phyloP scores from a whole-genome alignment of 495 filamentous ascomycete species.

The Neohortaea acidophila region DNA sequence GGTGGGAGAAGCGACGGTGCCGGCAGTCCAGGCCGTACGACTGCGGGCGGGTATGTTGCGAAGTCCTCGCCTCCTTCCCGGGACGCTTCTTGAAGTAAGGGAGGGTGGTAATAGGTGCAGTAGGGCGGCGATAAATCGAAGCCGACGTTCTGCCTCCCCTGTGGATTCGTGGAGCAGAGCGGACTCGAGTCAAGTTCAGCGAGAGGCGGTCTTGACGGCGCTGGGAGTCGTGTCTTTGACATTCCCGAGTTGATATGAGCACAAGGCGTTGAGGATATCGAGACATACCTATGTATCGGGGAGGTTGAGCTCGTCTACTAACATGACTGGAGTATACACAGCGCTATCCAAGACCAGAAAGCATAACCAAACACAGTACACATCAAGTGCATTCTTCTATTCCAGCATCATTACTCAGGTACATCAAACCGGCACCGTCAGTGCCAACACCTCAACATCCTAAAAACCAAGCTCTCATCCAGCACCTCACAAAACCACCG shows the following conservation, averaged over 20 bases:
- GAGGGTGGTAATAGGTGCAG: too few relatives aligned
- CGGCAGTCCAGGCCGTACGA: too few relatives aligned
- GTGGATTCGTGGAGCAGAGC: too few relatives aligned
- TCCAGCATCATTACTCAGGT: not conserved
- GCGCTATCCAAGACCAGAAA: not conserved
- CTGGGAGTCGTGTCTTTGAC: conserved; percentile 12
- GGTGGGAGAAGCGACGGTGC: too few relatives aligned
- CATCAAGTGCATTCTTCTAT: not conserved
- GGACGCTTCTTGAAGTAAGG: too few relatives aligned
- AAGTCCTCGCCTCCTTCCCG: too few relatives aligned
- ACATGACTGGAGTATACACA: not conserved
- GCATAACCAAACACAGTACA: not conserved
- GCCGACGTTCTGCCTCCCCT: too few relatives aligned
- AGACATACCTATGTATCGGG: conserved; percentile 5
- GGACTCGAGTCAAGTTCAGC: too few relatives aligned
- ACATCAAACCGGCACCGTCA: not conserved
- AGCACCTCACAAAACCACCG: not conserved
- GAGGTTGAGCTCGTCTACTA: not conserved
- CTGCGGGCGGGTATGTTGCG: too few relatives aligned
- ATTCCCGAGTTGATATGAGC: too few relatives aligned
- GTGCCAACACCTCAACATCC: not conserved
- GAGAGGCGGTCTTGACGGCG: conserved; percentile 6
- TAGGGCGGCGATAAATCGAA: too few relatives aligned
- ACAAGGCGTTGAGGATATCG: too few relatives aligned
- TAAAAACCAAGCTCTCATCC: not conserved